Conservation (phyloP, 768 basidiomycete species). For the Lactarius akahatsu region DNA sequence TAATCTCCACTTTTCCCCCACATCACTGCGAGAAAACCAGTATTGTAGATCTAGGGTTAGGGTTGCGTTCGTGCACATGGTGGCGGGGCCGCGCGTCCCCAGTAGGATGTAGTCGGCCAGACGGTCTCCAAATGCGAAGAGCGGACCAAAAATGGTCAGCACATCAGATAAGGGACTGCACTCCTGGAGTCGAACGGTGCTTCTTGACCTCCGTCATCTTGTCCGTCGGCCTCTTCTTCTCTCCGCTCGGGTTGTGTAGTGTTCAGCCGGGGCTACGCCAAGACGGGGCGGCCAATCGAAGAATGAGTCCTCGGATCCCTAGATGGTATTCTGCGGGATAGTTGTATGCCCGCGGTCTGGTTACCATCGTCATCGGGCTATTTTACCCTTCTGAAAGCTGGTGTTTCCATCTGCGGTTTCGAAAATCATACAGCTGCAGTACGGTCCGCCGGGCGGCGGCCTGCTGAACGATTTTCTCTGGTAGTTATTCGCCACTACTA, state of each 20-base stretch:
- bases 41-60: neutral
- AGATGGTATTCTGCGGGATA: neutral
- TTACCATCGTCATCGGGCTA: neutral
- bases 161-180: neutral
- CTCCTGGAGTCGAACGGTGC: neutral
- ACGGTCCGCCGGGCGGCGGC: neutral
- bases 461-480: neutral
- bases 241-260: neutral
- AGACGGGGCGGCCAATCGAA: neutral
- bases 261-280: neutral
- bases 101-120: too few relatives aligned
- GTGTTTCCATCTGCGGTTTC: neutral
- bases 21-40: too few relatives aligned
- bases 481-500: neutral
- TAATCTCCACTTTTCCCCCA: neutral
- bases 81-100: neutral
- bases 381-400: neutral
- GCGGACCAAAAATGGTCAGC: neutral
- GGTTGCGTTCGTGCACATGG: neutral
- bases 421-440: neutral
- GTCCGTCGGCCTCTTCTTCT: neutral
- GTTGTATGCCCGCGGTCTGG: neutral
- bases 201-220: neutral
- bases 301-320: neutral
- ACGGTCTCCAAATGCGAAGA: neutral